phyloP scores from a whole-genome alignment of 2,329 filamentous ascomycete species.

The Laburnicola sp. region DNA sequence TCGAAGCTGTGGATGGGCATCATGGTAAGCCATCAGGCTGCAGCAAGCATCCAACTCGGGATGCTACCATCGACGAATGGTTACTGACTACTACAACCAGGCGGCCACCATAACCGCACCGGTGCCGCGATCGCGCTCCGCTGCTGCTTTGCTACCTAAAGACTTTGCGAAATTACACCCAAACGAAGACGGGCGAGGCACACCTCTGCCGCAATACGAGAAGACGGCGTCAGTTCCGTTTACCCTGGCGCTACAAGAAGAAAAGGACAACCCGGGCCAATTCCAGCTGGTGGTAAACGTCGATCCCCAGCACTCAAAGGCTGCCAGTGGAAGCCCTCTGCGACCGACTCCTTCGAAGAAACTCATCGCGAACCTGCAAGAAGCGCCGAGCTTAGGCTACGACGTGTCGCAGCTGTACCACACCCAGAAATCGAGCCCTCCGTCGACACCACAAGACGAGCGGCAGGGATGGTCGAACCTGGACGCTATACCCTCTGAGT shows the following conservation, averaged over 20 bases:
- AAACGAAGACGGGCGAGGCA: slow-evolving; percentile 25
- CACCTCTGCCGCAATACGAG: slow-evolving; percentile 34
- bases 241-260: slow-evolving; percentile 36
- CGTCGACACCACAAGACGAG: slow-evolving; percentile 29
- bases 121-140: slow-evolving; percentile 17
- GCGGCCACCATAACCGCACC: slow-evolving; percentile 30
- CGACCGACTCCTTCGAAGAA: slow-evolving; percentile 14
- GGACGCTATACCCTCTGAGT: slow-evolving; percentile 32
- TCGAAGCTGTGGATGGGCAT: slow-evolving; percentile 10
- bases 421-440: slow-evolving; percentile 28
- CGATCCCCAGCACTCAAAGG: slow-evolving; percentile 19
- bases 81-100: slow-evolving; percentile 12
- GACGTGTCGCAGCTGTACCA: slow-evolving; percentile 23
- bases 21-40: slow-evolving; percentile 31
- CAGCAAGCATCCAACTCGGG: neutral
- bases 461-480: slow-evolving; percentile 35
- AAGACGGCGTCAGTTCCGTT: slow-evolving; percentile 33
- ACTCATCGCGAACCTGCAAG: slow-evolving; percentile 17
- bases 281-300: slow-evolving; percentile 38
- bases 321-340: slow-evolving; percentile 7
- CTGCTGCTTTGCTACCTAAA: slow-evolving; percentile 12
- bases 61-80: neutral
- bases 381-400: slow-evolving; percentile 20
- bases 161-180: slow-evolving; percentile 17
- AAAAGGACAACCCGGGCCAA: slow-evolving; percentile 34